Base-by-base conservation (phyloP, 2,329 filamentous ascomycete genomes). In the Trichoderma sp. region DNA sequence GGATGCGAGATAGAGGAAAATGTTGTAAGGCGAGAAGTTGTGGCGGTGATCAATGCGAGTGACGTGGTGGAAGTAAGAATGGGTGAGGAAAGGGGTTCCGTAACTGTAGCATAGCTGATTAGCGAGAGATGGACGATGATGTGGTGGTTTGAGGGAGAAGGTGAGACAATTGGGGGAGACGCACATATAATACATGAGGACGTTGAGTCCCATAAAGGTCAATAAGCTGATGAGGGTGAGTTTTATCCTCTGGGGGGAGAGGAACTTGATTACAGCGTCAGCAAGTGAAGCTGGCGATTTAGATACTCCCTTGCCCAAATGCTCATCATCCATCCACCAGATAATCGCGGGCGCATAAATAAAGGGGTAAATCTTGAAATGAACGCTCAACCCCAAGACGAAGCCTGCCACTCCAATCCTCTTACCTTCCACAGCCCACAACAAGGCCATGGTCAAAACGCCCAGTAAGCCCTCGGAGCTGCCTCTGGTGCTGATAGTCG, bases 351-450 rank as follows among this genome's bases (percentile, higher is more conserved):
- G 89, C 2, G 93, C 95, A 81, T 99, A 99, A 73, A 99, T 93
- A 81, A 98, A 97, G 0, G 96, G 96, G 78, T 99, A 99, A 73
- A 99, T 98, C 86, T 99, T 99, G 83, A 99, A 97, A 82, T 99
- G 96, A 30, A 98, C 95, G 1, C 90, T 90, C 32, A 97, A 82
- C 0, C 96, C 96, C 3, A 99, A 85, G 34, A 98, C 80, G 3
- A 90, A 74, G 0, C 93, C 95, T 0, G 94, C 92, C 9, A 97
- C 79, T 1, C 82, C 77, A 20, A 92, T 83, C n/a, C 85, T 84
- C 65, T 85, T 86, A 66, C 87, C 84, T 74, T 94, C 83, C 1
- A 93, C 91, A 0, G 95, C 93, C 93, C 93, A 98, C 12, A 99
- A 82, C 43, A 98, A 81, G 0, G 89, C 92, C 73, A 94, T 90